Evolutionary conservation across 225 moss, liverwort and hornwort genomes (phyloP).

Genomic region (Climacium dendroides): DNA sequence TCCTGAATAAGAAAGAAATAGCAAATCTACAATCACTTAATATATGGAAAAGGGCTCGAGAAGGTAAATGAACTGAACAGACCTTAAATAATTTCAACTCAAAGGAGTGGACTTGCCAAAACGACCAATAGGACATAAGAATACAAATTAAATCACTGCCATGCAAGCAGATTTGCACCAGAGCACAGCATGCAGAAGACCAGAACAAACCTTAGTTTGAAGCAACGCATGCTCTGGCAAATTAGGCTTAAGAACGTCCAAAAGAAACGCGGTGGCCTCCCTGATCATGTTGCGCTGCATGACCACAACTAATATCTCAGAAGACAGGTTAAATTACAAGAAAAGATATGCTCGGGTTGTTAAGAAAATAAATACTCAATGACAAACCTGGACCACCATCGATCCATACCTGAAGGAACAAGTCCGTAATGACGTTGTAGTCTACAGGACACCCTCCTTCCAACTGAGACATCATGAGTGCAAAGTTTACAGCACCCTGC

Average conservation of each 20-base stretch:
- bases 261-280: slow-evolving; percentile 91
- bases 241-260: slow-evolving; percentile 96
- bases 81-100: not conserved
- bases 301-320: slow-evolving; percentile 7
- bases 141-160: not conserved
- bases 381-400: not conserved
- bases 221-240: slow-evolving; percentile 89
- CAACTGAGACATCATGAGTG: slow-evolving; percentile 97
- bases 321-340: not conserved
- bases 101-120: not conserved
- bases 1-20: not conserved
- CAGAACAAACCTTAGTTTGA: slow-evolving; percentile 76
- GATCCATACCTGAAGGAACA: slow-evolving; percentile 59
- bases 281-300: slow-evolving; percentile 98
- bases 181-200: not conserved
- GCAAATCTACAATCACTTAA: not conserved
- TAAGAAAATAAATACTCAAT: not conserved
- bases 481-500: slow-evolving; percentile 99
- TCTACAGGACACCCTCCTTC: slow-evolving; percentile 95
- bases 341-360: not conserved
- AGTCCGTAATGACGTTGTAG: slow-evolving; percentile 89
- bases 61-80: not conserved
- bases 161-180: not conserved
- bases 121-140: not conserved
- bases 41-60: not conserved